Evolutionary conservation across 495 filamentous ascomycete species (phyloP), one percentile per base, ranked within the genome.

Genomic region (Trichocladium uniseriatum): DNA sequence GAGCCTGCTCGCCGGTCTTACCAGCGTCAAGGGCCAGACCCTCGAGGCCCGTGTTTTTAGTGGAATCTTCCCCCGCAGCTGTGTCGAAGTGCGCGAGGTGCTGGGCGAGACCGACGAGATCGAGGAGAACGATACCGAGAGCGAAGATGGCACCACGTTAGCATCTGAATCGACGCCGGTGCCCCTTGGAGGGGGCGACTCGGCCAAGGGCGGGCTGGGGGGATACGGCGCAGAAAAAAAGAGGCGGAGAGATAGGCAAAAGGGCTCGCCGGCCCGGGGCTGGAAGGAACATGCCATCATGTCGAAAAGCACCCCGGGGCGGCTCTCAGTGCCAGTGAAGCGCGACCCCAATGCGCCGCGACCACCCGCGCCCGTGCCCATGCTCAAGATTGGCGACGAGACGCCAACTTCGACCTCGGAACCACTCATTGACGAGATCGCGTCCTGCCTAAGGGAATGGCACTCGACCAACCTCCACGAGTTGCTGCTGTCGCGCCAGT

Each of bases 361-460:
- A 57, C 94, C 89, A 21, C 78, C 87, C 2, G 94, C 94, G 8
- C 92, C 92, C 0, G 94, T 98, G 2, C 92, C 92, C 7, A 91
- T 95, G 86, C 75, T 98, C 32, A 95, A 95, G 63, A 87, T 97
- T 59, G 94, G 94, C 20, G 92, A 98, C 54, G 92, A 98, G 71
- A 94, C 89, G 1, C 84, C 89, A 3, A 91, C 86, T 2, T 95
- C 88, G 3, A 75, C 79, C 11, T 79, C 86, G 20, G 92, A 99
- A 63, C 92, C 92, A 3, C 70, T 99, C 48, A 89, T 99, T 10
- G 94, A 97, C 64, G 92, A 99, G 62, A 96, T 97, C 61, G 89
- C 90, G 15, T 94, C 88, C 6, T 97, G 91, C 62, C 69, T 99
- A 27, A 80, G 91, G 21, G 92, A 99, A 73, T 99, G 92, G 92